These are phyloP conservation scores for Thymus mandschuricus DNA, from an alignment of 257 asterid genomes.

Conservation along the genomic window DNA sequence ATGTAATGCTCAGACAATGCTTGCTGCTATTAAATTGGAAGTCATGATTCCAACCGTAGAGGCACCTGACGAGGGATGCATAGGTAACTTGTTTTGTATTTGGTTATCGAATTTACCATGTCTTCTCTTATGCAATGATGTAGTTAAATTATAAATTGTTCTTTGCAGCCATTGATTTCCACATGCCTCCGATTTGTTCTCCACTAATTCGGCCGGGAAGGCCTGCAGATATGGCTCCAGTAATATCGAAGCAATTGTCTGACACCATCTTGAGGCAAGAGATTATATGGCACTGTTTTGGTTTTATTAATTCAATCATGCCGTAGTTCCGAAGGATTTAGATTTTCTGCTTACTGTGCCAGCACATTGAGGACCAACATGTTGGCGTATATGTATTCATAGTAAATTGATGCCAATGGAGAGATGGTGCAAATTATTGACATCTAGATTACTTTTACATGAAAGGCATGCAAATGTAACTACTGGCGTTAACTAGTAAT, in stretches of 20 bases:
- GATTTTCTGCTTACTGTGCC: slow-evolving; percentile 15
- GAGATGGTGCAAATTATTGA: no score
- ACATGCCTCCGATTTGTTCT: slow-evolving; percentile 99
- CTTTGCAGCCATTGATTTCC: slow-evolving; percentile 82
- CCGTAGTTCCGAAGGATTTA: slow-evolving; percentile 2
- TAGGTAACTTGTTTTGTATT: slow-evolving; percentile 52
- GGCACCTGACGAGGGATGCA: slow-evolving; percentile 88
- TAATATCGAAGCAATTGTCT: slow-evolving; percentile 79
- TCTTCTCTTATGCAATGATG: slow-evolving; percentile 4
- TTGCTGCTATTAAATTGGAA: slow-evolving; percentile 96
- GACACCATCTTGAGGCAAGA: slow-evolving; percentile 79
- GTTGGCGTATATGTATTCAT: background rate
- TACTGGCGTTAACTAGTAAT: no score
- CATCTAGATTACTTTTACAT: no score
- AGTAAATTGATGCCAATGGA: no score
- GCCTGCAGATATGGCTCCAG: slow-evolving; percentile 93
- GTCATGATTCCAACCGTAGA: slow-evolving; percentile 84
- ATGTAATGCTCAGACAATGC: slow-evolving; percentile 64
- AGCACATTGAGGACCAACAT: background rate
- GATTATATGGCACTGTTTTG: slow-evolving; percentile 29
- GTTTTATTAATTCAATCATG: background rate
- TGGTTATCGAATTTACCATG: background rate
- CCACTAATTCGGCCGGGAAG: slow-evolving; percentile 95
- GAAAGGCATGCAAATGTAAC: no score
- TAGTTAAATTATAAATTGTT: background rate